Conservation (phyloP, 345 rosid species). For the Sisymbrium altissimum region DNA sequence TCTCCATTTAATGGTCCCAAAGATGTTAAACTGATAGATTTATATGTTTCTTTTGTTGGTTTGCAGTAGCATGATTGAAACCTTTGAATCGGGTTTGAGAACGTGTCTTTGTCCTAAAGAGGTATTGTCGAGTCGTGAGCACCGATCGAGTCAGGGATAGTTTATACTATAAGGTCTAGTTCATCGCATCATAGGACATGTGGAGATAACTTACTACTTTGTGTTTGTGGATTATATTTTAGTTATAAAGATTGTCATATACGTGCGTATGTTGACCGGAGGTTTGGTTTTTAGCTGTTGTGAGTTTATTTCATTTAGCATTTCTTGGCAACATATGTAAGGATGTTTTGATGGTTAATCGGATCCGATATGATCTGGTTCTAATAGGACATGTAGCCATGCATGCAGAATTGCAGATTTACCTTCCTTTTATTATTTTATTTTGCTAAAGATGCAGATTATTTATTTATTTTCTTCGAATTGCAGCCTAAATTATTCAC, state of each 20-base stretch:
- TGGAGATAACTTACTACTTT: conserved; percentile 25
- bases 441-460: too few relatives aligned
- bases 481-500: not conserved
- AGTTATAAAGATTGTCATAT: conserved; percentile 1
- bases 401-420: too few relatives aligned
- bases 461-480: not conserved
- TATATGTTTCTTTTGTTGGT: conserved; percentile 29
- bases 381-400: not conserved
- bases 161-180: conserved; percentile 16
- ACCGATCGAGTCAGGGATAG: conserved; percentile 20
- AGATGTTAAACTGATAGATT: conserved; percentile 32
- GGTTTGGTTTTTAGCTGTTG: conserved; percentile 26
- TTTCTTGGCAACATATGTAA: not conserved
- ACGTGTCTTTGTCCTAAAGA: conserved; percentile 30
- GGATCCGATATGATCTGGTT: not conserved
- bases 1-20: conserved; percentile 27
- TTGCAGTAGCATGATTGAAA: conserved; percentile 24
- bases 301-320: not conserved
- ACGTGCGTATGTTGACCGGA: conserved; percentile 15
- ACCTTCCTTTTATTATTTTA: too few relatives aligned
- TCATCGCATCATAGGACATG: conserved; percentile 25
- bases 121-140: conserved; percentile 28
- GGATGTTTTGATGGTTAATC: not conserved
- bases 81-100: conserved; percentile 30
- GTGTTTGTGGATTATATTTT: conserved; percentile 24